Evolutionary conservation across 2,329 filamentous ascomycete species (phyloP).

Genomic region (Cladobotryum protrusum): DNA sequence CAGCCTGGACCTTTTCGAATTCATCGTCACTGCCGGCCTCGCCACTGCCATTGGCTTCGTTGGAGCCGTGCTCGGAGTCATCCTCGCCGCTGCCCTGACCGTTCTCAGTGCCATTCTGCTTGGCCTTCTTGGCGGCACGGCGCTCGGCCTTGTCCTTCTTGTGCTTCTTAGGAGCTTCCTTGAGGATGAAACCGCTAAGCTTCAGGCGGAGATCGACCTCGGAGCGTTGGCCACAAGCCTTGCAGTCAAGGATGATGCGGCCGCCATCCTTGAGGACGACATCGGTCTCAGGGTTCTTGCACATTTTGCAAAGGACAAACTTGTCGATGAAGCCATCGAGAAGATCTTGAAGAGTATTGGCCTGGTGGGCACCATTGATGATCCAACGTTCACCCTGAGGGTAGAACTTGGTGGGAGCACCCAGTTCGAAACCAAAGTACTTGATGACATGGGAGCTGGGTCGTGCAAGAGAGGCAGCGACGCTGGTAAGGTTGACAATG

Average conservation of each 20-base stretch:
- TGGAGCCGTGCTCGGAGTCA: constrained; percentile 43
- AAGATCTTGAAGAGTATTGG: constrained; percentile 92
- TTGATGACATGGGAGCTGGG: constrained; percentile 96
- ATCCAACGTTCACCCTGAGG: constrained; percentile 98
- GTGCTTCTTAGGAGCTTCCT: constrained; percentile 87
- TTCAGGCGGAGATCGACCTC: constrained; percentile 91
- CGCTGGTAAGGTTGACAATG: constrained; percentile 91
- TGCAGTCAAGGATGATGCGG: constrained; percentile 91
- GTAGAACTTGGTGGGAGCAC: constrained; percentile 97
- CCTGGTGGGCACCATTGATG: constrained; percentile 97
- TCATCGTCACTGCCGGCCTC: constrained; percentile 87
- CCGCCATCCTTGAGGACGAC: constrained; percentile 91
- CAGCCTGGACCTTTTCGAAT: constrained; percentile 72
- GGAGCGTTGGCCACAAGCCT: constrained; percentile 91
- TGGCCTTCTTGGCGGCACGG: constrained; percentile 87
- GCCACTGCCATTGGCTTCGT: constrained; percentile 45
- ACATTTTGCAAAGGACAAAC: constrained; percentile 99
- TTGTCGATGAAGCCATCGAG: constrained; percentile 97
- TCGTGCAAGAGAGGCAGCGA: constrained; percentile 85
- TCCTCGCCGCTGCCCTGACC: constrained; percentile 53
- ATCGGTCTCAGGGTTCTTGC: constrained; percentile 98
- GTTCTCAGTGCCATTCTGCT: constrained; percentile 64
- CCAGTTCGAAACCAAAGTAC: constrained; percentile 98
- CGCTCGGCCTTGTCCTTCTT: constrained; percentile 95
- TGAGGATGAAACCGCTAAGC: constrained; percentile 94